Conservation (phyloP, 2,329 filamentous ascomycete species). For the Ophiocordyceps unilateralis region DNA sequence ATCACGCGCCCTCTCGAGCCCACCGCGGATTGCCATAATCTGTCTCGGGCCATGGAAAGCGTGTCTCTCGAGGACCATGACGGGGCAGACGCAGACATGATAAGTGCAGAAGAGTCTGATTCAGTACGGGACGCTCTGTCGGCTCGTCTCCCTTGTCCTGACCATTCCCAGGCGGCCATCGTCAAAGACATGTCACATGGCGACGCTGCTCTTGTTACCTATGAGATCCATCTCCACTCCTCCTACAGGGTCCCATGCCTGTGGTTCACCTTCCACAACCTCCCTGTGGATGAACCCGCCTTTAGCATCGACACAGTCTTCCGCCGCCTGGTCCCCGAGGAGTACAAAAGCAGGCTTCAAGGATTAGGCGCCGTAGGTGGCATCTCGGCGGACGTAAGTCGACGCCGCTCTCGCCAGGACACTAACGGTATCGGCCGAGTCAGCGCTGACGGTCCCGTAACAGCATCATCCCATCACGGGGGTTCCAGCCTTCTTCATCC, state of each 20-base stretch:
- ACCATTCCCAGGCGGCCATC: constrained; percentile 21
- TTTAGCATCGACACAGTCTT: constrained; percentile 55
- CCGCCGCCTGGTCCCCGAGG: constrained; percentile 48
- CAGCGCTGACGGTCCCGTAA: constrained; percentile 15
- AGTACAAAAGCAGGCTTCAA: constrained; percentile 44
- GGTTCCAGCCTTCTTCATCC: constrained; percentile 71
- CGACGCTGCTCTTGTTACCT: constrained; percentile 36
- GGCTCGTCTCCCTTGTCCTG: neutral
- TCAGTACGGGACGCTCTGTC: constrained; percentile 18
- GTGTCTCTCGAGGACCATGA: constrained; percentile 23
- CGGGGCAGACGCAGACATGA: constrained; percentile 26
- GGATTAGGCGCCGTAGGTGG: constrained; percentile 48
- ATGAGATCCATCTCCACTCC: constrained; percentile 59
- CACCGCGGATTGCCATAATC: constrained; percentile 23
- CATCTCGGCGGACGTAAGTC: constrained; percentile 60
- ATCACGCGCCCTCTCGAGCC: constrained; percentile 35
- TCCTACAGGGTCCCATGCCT: constrained; percentile 61
- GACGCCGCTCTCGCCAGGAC: constrained; percentile 3
- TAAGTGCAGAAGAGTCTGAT: constrained; percentile 33
- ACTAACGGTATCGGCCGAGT: neutral
- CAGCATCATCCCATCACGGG: constrained; percentile 74
- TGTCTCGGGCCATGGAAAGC: constrained; percentile 26
- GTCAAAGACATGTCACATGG: constrained; percentile 12
- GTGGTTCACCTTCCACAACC: constrained; percentile 52
- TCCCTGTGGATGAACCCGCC: constrained; percentile 35